Base-by-base conservation (phyloP, 495 filamentous ascomycete genomes). In the Oidiodendron maius region DNA sequence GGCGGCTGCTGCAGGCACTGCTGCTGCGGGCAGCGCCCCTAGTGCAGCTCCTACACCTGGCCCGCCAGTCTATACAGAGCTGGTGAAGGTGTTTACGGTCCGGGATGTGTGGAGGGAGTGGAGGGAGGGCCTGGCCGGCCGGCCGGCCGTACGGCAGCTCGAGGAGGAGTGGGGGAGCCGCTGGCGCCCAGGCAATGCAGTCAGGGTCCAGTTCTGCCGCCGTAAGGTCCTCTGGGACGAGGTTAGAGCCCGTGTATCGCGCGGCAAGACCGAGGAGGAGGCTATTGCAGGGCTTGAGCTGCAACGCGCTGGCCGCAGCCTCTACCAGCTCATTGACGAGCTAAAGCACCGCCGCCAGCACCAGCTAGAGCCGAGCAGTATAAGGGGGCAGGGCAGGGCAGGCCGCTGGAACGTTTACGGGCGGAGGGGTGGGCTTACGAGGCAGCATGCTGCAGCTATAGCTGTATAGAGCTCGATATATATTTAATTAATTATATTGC, bases 221-320 rank as follows among this genome's bases (percentile, higher is more conserved):
- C 35, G 38, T 11, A 50, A 44, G 47, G n/a, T 42, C 1, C 30
- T 50, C 22, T 32, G 17, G 36, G 37, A 50, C 39, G 47, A 43
- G 36, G n/a, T 50, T 20, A 2, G 3, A 1, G 17, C 28, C 15
- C 28, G 6, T 24, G 37, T 37, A 20, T 26, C 44, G 1, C 28
- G 44, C 2, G 44, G 44, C 1, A 35, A 24, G 28, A 46, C 1
- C 18, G 26, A 1, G 1, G 11, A 46, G 1, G 25, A 17, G 28
- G 26, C 26, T 17, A 22, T 46, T 10, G 44, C 44, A 13, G 44
- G 37, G 34, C 26, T 46, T 20, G 28, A 46, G 44, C 6, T 2
- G 5, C 15, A 36, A 21, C 44, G 44, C 13, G 28, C 44, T 0
- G 6, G 44, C 34, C 28, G 28, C 10, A 21, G 34, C 44, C 44